Percentiles rank a stretch among this genome's conserved stretches.
Evolutionary conservation across 345 rosid species (phyloP).

Genomic region (Eutrema yunnanense): DNA sequence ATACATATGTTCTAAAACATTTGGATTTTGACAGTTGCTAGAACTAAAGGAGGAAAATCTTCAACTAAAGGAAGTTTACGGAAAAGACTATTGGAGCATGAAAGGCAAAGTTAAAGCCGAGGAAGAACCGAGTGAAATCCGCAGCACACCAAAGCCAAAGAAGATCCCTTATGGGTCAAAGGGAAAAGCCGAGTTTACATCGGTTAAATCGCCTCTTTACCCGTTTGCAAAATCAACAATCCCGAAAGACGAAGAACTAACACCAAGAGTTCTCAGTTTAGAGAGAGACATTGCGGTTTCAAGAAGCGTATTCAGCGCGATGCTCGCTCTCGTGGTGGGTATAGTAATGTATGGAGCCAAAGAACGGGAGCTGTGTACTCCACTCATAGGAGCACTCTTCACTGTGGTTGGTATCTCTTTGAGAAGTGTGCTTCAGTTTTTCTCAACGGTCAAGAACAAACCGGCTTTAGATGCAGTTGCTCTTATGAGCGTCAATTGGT

Average conservation of each 20-base stretch:
- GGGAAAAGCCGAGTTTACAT: slow-evolving; percentile 26
- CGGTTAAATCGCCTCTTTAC: slow-evolving; percentile 25
- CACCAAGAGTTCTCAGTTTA: slow-evolving; percentile 21
- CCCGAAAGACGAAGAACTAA: slow-evolving; percentile 22
- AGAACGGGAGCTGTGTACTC: slow-evolving; percentile 54
- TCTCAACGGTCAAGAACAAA: slow-evolving; percentile 55
- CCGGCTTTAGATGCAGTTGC: slow-evolving; percentile 79
- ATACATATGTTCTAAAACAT: neutral
- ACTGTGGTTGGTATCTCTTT: slow-evolving; percentile 69
- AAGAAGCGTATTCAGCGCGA: slow-evolving; percentile 55
- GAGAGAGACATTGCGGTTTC: slow-evolving; percentile 47
- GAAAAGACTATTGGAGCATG: slow-evolving; percentile 31
- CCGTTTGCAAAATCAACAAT: slow-evolving; percentile 18
- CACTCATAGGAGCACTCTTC: slow-evolving; percentile 74
- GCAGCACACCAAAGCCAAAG: neutral
- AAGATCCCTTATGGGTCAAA: slow-evolving; percentile 19
- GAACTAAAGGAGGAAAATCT: slow-evolving; percentile 52
- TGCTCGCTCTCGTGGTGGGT: slow-evolving; percentile 59
- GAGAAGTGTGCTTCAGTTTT: slow-evolving; percentile 57
- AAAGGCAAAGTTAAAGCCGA: slow-evolving; percentile 24
- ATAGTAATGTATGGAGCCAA: slow-evolving; percentile 55
- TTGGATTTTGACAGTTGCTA: slow-evolving; percentile 37
- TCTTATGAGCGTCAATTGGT: slow-evolving; percentile 78
- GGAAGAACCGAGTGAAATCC: slow-evolving; percentile 20
- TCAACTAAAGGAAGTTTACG: slow-evolving; percentile 35